Evolutionary conservation across 2,329 filamentous ascomycete species (phyloP).

Genomic region (Fusarium tjaetaba): DNA sequence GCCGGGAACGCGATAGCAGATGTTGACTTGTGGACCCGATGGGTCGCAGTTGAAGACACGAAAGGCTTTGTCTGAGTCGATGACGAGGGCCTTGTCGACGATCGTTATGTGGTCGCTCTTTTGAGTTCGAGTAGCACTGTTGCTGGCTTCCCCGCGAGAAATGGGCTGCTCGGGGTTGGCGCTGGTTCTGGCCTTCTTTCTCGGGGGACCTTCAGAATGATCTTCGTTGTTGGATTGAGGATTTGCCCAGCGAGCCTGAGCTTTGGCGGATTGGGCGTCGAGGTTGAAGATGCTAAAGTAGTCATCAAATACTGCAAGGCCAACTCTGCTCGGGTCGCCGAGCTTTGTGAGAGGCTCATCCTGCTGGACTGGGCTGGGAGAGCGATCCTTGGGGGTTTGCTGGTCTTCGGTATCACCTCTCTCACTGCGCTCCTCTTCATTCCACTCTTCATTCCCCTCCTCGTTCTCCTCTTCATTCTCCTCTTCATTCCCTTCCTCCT

Average conservation of each 20-base stretch:
- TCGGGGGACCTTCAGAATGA: accelerated
- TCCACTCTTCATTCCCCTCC: not conserved
- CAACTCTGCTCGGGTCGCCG: too few species aligned
- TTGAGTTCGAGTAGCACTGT: too few species aligned
- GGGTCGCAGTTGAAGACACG: not conserved
- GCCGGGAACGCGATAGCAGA: not conserved
- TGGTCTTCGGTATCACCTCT: accelerated
- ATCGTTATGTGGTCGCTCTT: accelerated
- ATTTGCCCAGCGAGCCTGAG: accelerated
- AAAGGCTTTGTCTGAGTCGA: too few species aligned
- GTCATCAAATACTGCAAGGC: not conserved
- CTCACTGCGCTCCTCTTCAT: not conserved
- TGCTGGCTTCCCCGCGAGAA: too few species aligned
- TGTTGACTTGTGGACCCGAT: accelerated
- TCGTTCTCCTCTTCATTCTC: not conserved
- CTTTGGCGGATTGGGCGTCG: accelerated
- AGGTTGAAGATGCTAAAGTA: accelerated
- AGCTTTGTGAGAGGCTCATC: too few species aligned
- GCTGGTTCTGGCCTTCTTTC: not conserved
- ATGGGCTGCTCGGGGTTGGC: too few species aligned
- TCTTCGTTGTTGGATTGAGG: accelerated
- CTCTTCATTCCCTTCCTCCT: not conserved
- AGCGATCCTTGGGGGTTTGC: accelerated
- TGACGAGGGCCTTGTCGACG: not conserved
- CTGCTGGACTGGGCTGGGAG: not conserved